Conservation (phyloP, 768 basidiomycete species). For the Termitomyces eurrhizus region DNA sequence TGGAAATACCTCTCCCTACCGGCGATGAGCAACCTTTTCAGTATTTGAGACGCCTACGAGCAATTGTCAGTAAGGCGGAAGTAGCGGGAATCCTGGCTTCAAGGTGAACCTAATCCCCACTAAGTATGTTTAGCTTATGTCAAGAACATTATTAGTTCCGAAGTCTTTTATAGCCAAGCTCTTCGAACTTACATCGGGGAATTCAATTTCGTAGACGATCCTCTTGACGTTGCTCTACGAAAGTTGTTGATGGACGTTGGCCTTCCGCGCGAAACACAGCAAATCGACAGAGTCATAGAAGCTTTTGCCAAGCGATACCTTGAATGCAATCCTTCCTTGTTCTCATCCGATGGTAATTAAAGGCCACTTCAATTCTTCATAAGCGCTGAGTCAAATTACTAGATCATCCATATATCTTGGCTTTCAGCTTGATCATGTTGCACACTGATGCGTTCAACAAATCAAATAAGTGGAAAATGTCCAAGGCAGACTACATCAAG, state of each 20-base stretch:
- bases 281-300: conserved; percentile 97
- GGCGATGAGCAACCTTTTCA: conserved; percentile 63
- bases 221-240: conserved; percentile 89
- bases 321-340: conserved; percentile 78
- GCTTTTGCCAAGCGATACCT: conserved; percentile 86
- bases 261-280: conserved; percentile 94
- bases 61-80: conserved; percentile 71
- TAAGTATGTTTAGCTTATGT: conserved; percentile 5
- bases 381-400: conserved; percentile 1
- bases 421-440: conserved; percentile 97
- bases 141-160: conserved; percentile 44
- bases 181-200: conserved; percentile 66
- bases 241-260: conserved; percentile 88
- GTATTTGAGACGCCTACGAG: conserved; percentile 63
- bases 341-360: conserved; percentile 65
- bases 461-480: conserved; percentile 97
- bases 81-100: conserved; percentile 78
- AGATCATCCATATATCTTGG: conserved; percentile 95
- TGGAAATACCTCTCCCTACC: conserved; percentile 46
- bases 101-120: conserved; percentile 42
- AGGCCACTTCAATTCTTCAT: background rate
- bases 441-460: conserved; percentile 99
- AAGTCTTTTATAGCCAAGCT: conserved; percentile 64
- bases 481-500: conserved; percentile 88
- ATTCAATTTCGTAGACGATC: conserved; percentile 77